A percentile compares a stretch with the other conserved stretches of the same genome.
Conservation (phyloP, 129 eudicot species). For the Lactuca saligna region DNA sequence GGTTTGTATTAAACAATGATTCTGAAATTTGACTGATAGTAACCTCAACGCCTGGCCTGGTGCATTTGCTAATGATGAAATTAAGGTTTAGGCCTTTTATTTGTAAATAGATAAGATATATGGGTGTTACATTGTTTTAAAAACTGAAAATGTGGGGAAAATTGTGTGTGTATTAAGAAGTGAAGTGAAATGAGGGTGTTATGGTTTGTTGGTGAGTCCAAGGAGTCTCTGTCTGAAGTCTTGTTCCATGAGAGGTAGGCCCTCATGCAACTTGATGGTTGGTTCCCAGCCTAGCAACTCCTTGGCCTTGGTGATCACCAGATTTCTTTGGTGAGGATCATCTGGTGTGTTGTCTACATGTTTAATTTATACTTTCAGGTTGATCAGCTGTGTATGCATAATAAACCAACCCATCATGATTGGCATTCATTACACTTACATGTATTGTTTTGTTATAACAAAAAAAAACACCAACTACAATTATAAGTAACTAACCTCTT, state of each 20-base stretch:
- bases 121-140: background rate
- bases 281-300: constrained; percentile 88
- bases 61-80: too few species aligned
- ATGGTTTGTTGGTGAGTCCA: constrained; percentile 35
- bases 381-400: constrained; percentile 50
- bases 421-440: background rate
- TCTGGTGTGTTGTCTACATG: constrained; percentile 83
- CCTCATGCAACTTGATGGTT: constrained; percentile 62
- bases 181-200: too few species aligned
- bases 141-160: background rate
- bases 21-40: background rate
- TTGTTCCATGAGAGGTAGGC: constrained; percentile 82
- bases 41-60: too few species aligned
- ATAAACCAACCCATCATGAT: too few species aligned
- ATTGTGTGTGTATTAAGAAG: background rate
- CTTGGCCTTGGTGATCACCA: constrained; percentile 75
- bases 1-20: too few species aligned
- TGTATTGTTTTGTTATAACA: too few species aligned
- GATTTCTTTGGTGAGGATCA: constrained; percentile 89
- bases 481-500: constrained; percentile 50
- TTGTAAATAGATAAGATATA: background rate
- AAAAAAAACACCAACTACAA: too few species aligned
- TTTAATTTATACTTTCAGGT: constrained; percentile 69
- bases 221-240: constrained; percentile 77
- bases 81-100: background rate